phyloP scores from a whole-genome alignment of 768 basidiomycete genomes.

The Terana coerulea region DNA sequence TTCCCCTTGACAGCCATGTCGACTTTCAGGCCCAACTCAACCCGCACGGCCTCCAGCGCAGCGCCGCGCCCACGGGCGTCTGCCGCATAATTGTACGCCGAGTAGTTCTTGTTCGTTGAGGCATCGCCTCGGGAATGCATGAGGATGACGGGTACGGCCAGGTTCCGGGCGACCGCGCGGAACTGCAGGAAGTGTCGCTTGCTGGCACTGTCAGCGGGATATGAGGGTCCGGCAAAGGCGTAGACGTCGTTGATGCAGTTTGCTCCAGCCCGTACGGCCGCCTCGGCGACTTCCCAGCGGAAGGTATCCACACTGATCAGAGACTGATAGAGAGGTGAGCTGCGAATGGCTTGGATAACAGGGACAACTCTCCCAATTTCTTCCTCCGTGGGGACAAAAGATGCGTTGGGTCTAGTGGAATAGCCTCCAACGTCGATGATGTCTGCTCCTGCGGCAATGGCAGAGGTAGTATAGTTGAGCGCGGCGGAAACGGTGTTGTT shows the following conservation, averaged over 20 bases:
- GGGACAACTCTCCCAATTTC: conserved; percentile 75
- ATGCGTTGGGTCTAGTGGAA: conserved; percentile 83
- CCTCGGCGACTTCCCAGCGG: conserved; percentile 74
- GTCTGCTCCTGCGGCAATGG: conserved; percentile 56
- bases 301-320: conserved; percentile 88
- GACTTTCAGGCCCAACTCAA: conserved; percentile 71
- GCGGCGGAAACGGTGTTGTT: conserved; percentile 52
- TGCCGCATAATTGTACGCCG: conserved; percentile 38
- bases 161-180: conserved; percentile 58
- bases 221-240: conserved; percentile 66
- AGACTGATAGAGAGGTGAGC: conserved; percentile 22
- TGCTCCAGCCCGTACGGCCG: conserved; percentile 76
- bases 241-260: conserved; percentile 94
- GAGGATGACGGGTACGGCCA: conserved; percentile 76
- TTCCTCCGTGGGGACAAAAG: conserved; percentile 59
- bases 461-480: conserved; percentile 44
- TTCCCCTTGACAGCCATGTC: conserved; percentile 57
- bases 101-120: conserved; percentile 65
- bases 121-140: conserved; percentile 96
- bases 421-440: conserved; percentile 94
- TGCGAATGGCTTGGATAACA: conserved; percentile 56
- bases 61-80: conserved; percentile 32
- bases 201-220: conserved; percentile 28
- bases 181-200: conserved; percentile 49
- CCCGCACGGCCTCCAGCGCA: conserved; percentile 62